phyloP scores from a whole-genome alignment of 176 grass and related monocot species.

The Hsuehochloa calcarea region DNA sequence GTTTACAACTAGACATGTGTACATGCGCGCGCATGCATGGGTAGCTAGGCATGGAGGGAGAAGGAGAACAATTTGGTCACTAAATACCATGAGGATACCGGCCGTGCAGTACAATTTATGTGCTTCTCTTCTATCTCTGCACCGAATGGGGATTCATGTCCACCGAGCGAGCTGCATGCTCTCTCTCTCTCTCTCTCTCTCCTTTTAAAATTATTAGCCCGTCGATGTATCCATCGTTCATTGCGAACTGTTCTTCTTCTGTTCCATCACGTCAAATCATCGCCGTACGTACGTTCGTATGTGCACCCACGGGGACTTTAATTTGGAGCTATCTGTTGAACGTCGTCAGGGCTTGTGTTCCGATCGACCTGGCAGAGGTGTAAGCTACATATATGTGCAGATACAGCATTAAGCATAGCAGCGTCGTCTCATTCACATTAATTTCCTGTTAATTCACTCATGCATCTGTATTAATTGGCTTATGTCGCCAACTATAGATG shows the following conservation, averaged over 20 bases:
- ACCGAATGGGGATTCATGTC: not conserved
- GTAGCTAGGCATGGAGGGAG: not conserved
- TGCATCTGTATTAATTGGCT: not conserved
- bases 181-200: not conserved
- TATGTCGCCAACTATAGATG: not conserved
- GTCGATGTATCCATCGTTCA: not conserved
- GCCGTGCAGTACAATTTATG: slow-evolving; percentile 31
- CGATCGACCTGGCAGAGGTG: not conserved
- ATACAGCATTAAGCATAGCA: no score
- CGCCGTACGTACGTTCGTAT: not conserved
- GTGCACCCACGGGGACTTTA: slow-evolving; percentile 22
- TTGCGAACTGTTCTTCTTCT: slow-evolving; percentile 15
- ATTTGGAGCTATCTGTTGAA: slow-evolving; percentile 27
- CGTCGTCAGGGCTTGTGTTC: not conserved
- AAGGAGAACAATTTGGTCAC: slow-evolving; percentile 58
- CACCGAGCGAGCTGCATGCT: not conserved
- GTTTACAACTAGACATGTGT: slow-evolving; percentile 31
- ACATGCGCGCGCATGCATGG: not conserved
- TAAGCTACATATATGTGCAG: not conserved
- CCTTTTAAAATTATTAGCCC: not conserved
- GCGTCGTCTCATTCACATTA: no score
- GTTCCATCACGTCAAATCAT: slow-evolving; percentile 35
- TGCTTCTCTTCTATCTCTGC: slow-evolving; percentile 1
- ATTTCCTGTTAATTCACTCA: no score
- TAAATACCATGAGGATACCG: slow-evolving; percentile 64